Base-by-base conservation (phyloP, 2,329 filamentous ascomycete species). In the Dendryphion nanum region DNA sequence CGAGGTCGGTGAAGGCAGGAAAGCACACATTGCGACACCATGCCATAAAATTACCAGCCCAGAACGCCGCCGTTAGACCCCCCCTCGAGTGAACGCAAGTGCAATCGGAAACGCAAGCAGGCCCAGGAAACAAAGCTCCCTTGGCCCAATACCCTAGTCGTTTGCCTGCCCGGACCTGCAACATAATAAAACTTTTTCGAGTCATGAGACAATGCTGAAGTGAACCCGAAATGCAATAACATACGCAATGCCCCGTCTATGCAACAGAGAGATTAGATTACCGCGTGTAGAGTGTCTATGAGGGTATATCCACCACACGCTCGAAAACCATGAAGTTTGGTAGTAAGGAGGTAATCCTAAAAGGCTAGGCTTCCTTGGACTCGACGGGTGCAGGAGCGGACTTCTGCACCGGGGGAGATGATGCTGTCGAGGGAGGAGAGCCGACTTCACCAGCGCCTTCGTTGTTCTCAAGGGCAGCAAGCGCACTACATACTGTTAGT, bases 391-490 rank as follows among this genome's bases (percentile, higher is more conserved):
- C 48, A 10, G 51, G 53, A 28, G 45, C 44, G 17, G 54, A 44
- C 71, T 85, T 86, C 48, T 81, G 70, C 59, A 83, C 63, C 41
- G 79, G 77, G 33, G 83, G 83, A 38, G 83, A 86, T 40, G 78
- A 81, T 47, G 80, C 73, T 33, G 80, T 77, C 44, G 83, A 83
- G 39, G 85, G 83, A 57, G 86, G 85, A 53, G 85, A 88, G 56
- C 79, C 64, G 37, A 67, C 65, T 37, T 73, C 68, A 48, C 67
- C 69, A 76, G 82, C 67, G 78, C 75, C 57, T 78, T 82, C 79
- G 75, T 59, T 44, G 51, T 26, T 26, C 45, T 72, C 70, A 47
- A 78, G 72, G 54, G 64, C 67, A 61, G 73, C 74, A 48, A 78
- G 71, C 45, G 76, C 74, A 70, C 75, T 78, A 32, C 7, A 42